Percentiles rank a stretch among this genome's conserved stretches.
Conservation (phyloP, 768 basidiomycete species). For the Panaeolus cyanescens region DNA sequence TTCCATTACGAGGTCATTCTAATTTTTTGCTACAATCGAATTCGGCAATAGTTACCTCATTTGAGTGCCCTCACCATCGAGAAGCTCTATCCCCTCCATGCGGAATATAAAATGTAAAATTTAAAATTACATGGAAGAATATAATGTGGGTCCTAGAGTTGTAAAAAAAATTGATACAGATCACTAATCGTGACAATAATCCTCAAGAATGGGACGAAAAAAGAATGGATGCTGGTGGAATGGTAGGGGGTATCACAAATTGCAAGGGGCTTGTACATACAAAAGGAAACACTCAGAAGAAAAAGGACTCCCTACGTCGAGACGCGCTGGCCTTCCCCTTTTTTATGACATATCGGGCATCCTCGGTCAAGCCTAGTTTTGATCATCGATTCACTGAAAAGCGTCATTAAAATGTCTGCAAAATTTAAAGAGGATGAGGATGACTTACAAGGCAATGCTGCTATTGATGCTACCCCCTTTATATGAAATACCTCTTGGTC, state of each 20-base stretch:
- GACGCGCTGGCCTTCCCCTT: conserved; percentile 48
- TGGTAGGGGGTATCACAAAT: neutral
- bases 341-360: conserved; percentile 78
- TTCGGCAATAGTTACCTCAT: too few species aligned
- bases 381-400: conserved; percentile 66
- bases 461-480: conserved; percentile 52
- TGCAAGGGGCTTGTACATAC: neutral
- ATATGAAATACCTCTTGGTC: conserved; percentile 31
- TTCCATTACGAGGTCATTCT: too few species aligned
- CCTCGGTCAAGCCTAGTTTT: conserved; percentile 63
- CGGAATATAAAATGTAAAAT: too few species aligned
- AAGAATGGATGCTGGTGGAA: neutral
- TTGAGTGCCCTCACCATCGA: too few species aligned
- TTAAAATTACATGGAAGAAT: too few species aligned
- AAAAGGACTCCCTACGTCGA: neutral
- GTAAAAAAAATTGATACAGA: too few species aligned
- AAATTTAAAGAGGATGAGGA: neutral
- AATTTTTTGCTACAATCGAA: too few species aligned
- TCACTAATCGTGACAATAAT: too few species aligned
- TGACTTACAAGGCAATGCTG: conserved; percentile 79
- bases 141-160: too few species aligned
- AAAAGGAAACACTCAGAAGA: too few species aligned
- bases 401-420: neutral
- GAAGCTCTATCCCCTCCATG: too few species aligned
- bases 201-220: neutral